Conservation (phyloP, 179 eudicot species). For the Spergularia azorica region DNA sequence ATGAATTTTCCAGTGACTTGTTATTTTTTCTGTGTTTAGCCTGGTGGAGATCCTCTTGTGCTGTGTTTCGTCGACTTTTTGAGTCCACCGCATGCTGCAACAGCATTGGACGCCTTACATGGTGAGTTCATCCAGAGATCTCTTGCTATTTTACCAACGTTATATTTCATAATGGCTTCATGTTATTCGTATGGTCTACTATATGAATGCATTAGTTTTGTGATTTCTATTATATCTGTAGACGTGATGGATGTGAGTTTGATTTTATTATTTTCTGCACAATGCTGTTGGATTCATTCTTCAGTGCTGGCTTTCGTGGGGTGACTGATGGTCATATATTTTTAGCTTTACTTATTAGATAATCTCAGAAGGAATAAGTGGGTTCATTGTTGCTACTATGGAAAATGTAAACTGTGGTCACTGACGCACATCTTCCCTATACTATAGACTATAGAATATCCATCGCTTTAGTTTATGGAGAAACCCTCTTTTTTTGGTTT, state of each 20-base stretch:
- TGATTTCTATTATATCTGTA: neutral
- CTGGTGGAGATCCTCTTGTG: slow-evolving; percentile 47
- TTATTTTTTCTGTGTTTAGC: slow-evolving; percentile 35
- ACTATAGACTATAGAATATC: neutral
- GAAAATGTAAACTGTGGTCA: slow-evolving; percentile 3
- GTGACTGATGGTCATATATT: neutral
- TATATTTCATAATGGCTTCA: neutral
- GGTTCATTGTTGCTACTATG: neutral
- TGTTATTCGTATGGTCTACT: slow-evolving; percentile 2
- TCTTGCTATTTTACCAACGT: slow-evolving; percentile 16
- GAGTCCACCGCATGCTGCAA: slow-evolving; percentile 84
- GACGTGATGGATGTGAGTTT: neutral
- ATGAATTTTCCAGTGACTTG: slow-evolving; percentile 18
- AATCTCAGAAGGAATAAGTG: neutral
- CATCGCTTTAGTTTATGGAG: slow-evolving; percentile 5
- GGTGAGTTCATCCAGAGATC: slow-evolving; percentile 41
- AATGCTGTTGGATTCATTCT: neutral
- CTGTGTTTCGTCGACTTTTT: slow-evolving; percentile 82
- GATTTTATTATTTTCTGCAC: neutral
- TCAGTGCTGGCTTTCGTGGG: neutral
- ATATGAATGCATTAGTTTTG: neutral
- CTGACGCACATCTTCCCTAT: neutral
- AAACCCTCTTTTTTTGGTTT: neutral
- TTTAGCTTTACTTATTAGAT: neutral
- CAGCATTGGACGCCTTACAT: slow-evolving; percentile 77